Evolutionary conservation across 1,284 basidiomycete genomes (phyloP).

Genomic region (Pyrrhoderma noxium): DNA sequence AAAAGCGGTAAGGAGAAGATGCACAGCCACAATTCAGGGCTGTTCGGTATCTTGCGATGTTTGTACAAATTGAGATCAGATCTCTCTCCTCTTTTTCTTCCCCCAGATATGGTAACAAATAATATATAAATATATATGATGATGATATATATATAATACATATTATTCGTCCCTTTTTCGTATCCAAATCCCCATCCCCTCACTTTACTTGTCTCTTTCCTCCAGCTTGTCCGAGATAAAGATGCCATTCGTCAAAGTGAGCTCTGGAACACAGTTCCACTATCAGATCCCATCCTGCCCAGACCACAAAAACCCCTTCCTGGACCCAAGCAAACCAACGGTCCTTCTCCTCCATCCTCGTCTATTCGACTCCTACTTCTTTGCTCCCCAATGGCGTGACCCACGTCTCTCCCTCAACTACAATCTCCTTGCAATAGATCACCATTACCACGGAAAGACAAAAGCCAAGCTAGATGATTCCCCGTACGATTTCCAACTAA

Average conservation of each 20-base stretch:
- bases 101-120: too few relatives aligned
- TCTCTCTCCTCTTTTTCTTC: too few relatives aligned
- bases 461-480: slow-evolving; percentile 16
- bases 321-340: slow-evolving; percentile 17
- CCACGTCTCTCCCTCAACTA: slow-evolving; percentile 19
- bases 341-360: slow-evolving; percentile 19
- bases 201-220: too few relatives aligned
- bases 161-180: too few relatives aligned
- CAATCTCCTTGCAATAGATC: slow-evolving; percentile 19
- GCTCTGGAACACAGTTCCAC: slow-evolving; percentile 12
- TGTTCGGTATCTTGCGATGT: too few relatives aligned
- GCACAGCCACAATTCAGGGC: too few relatives aligned
- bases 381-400: slow-evolving; percentile 19
- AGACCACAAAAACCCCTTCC: slow-evolving; percentile 16
- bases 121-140: too few relatives aligned
- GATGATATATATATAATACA: too few relatives aligned
- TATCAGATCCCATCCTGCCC: slow-evolving; percentile 20
- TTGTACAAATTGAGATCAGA: too few relatives aligned
- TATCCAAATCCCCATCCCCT: too few relatives aligned
- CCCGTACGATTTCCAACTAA: slow-evolving; percentile 19
- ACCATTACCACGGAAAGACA: slow-evolving; percentile 21
- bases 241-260: slow-evolving; percentile 19
- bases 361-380: slow-evolving; percentile 21
- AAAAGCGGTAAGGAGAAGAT: too few relatives aligned
- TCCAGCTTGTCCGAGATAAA: too few relatives aligned